phyloP scores from a whole-genome alignment of 495 filamentous ascomycete genomes.

The Penicillium angulare region DNA sequence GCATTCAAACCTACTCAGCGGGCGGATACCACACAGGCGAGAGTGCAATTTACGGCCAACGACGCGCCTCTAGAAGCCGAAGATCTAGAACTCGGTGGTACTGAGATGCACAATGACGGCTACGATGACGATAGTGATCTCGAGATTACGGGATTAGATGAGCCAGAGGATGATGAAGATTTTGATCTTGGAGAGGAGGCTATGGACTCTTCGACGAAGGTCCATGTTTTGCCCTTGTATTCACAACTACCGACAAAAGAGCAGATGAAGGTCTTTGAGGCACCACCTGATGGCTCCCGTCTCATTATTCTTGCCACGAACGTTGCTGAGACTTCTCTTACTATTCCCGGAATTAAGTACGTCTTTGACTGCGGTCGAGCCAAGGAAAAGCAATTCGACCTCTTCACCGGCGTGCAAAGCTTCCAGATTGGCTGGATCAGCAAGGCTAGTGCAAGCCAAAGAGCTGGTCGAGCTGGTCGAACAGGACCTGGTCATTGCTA shows the following conservation, averaged over 20 bases:
- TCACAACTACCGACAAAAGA: slow-evolving; percentile 92
- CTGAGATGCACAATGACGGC: slow-evolving; percentile 43
- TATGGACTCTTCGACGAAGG: slow-evolving; percentile 63
- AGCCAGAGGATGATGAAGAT: slow-evolving; percentile 56
- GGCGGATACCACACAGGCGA: slow-evolving; percentile 53
- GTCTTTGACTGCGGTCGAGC: slow-evolving; percentile 92
- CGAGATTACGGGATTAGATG: slow-evolving; percentile 49
- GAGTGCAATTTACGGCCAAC: slow-evolving; percentile 68
- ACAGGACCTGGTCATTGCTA: slow-evolving; percentile 97
- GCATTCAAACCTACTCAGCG: slow-evolving; percentile 62
- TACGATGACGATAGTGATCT: slow-evolving; percentile 43
- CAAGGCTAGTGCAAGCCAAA: slow-evolving; percentile 92
- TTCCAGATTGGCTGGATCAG: slow-evolving; percentile 96
- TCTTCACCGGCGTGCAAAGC: slow-evolving; percentile 83
- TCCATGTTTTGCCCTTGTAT: slow-evolving; percentile 88
- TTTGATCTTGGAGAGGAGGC: slow-evolving; percentile 60
- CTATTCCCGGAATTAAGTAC: slow-evolving; percentile 92
- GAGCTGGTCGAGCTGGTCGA: slow-evolving; percentile 91
- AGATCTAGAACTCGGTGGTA: slow-evolving; percentile 77
- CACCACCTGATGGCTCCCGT: slow-evolving; percentile 77
- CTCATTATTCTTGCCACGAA: slow-evolving; percentile 94
- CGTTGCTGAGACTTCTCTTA: slow-evolving; percentile 94
- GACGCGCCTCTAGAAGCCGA: slow-evolving; percentile 83
- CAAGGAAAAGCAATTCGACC: slow-evolving; percentile 88
- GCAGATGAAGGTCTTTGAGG: slow-evolving; percentile 90